These are phyloP conservation scores for Mycocentrospora acerina DNA, from an alignment of 2,329 filamentous ascomycete species.

Conservation along the genomic window DNA sequence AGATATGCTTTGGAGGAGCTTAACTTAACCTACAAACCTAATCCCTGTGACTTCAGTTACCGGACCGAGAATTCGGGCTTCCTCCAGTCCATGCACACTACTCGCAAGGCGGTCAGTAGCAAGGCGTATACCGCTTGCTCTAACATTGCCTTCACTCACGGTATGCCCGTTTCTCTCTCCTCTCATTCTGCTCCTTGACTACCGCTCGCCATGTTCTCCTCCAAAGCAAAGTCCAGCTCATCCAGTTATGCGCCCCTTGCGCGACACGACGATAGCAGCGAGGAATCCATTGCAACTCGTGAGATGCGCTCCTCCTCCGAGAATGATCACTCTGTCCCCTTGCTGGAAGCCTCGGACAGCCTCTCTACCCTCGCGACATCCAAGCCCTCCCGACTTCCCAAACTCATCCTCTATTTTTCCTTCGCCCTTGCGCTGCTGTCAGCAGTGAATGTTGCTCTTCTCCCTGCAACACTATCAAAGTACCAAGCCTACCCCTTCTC, in stretches of 20 bases:
- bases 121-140: background rate
- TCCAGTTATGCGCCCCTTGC: background rate
- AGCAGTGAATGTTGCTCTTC: slow-evolving; percentile 6
- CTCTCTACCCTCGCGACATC: no score
- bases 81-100: no score
- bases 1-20: no score
- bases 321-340: slow-evolving; percentile 2
- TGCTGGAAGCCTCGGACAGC: background rate
- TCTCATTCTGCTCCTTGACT: background rate
- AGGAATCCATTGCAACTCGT: background rate
- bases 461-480: slow-evolving; percentile 6
- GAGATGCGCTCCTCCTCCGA: slow-evolving; percentile 4
- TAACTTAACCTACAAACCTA: no score
- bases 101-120: no score
- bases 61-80: no score
- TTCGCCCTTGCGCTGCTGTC: slow-evolving; percentile 8
- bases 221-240: background rate
- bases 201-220: background rate
- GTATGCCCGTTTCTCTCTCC: background rate
- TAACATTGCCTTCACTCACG: background rate
- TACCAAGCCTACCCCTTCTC: slow-evolving; percentile 6
- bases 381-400: slow-evolving; percentile 3
- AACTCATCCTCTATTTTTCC: slow-evolving; percentile 6
- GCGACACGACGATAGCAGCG: background rate
- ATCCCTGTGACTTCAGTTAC: no score